A percentile compares a stretch with the other conserved stretches of the same genome.
These are phyloP conservation scores for Cladosporium sphaerospermum DNA, from an alignment of 2,329 filamentous ascomycete species.

Conservation along the genomic window DNA sequence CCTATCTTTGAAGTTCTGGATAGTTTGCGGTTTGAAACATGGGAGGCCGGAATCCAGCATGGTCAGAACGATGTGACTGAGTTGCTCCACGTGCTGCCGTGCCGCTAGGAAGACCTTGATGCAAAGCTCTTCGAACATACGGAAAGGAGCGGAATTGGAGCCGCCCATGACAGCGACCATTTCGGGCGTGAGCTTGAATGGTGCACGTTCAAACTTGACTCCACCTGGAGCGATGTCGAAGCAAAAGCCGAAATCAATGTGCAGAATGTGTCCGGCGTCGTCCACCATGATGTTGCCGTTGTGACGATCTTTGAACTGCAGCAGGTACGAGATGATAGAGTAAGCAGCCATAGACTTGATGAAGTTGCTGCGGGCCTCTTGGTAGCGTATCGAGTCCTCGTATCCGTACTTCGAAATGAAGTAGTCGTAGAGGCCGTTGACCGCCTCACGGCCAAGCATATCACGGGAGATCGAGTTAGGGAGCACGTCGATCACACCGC, in stretches of 20 bases:
- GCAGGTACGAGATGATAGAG: slow-evolving; percentile 88
- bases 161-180: slow-evolving; percentile 99
- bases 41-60: slow-evolving; percentile 96
- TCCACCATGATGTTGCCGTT: slow-evolving; percentile 99
- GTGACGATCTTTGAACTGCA: slow-evolving; percentile 98
- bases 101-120: slow-evolving; percentile 91
- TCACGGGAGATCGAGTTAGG: slow-evolving; percentile 97
- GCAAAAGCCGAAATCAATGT: slow-evolving; percentile 99
- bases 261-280: slow-evolving; percentile 90
- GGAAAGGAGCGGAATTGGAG: slow-evolving; percentile 73
- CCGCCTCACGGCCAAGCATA: slow-evolving; percentile 95
- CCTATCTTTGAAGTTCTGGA: slow-evolving; percentile 83
- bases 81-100: slow-evolving; percentile 78
- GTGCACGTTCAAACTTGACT: slow-evolving; percentile 93
- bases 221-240: slow-evolving; percentile 98
- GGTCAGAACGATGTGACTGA: slow-evolving; percentile 80
- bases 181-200: slow-evolving; percentile 94
- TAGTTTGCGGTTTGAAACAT: slow-evolving; percentile 95
- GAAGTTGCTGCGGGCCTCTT: slow-evolving; percentile 92
- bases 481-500: slow-evolving; percentile 94
- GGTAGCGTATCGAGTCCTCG: slow-evolving; percentile 89
- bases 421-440: slow-evolving; percentile 97
- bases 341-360: slow-evolving; percentile 99
- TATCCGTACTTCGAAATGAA: slow-evolving; percentile 96
- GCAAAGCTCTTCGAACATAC: slow-evolving; percentile 93